Evolutionary conservation across 257 asterid genomes (phyloP).

Genomic region (Haberlea rhodopensis): DNA sequence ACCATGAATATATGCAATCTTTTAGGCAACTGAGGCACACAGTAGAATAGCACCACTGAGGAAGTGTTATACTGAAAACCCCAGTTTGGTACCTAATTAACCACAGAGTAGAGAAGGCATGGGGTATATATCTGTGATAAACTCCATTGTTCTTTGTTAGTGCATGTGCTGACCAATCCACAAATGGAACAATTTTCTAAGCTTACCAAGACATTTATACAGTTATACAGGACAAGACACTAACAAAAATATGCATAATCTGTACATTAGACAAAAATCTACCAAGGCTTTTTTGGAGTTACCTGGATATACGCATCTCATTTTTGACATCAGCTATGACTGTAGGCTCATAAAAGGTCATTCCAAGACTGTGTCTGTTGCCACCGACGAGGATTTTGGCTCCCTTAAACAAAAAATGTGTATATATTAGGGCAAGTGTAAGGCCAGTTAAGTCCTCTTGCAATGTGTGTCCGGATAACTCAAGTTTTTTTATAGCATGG

Average conservation of each 20-base stretch:
- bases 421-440: constrained; percentile 23
- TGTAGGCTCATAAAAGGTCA: constrained; percentile 91
- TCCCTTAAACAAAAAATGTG: constrained; percentile 54
- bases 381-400: constrained; percentile 88
- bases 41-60: not conserved
- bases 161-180: not conserved
- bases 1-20: not conserved
- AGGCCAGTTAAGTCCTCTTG: constrained; percentile 14
- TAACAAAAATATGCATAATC: constrained; percentile 12
- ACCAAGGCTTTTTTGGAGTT: constrained; percentile 22
- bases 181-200: not conserved
- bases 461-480: constrained; percentile 10
- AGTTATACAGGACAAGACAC: not conserved
- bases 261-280: constrained; percentile 14
- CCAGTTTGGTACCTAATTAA: not conserved
- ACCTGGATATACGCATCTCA: constrained; percentile 85
- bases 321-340: constrained; percentile 73
- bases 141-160: not conserved
- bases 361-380: constrained; percentile 84
- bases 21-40: not conserved
- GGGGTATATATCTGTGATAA: not conserved
- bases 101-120: not conserved
- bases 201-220: constrained; percentile 13
- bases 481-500: constrained; percentile 5
- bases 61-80: not conserved